Percentiles rank a stretch among this genome's conserved stretches.
phyloP scores from a whole-genome alignment of 768 basidiomycete genomes.

The Mrakia blollopis region DNA sequence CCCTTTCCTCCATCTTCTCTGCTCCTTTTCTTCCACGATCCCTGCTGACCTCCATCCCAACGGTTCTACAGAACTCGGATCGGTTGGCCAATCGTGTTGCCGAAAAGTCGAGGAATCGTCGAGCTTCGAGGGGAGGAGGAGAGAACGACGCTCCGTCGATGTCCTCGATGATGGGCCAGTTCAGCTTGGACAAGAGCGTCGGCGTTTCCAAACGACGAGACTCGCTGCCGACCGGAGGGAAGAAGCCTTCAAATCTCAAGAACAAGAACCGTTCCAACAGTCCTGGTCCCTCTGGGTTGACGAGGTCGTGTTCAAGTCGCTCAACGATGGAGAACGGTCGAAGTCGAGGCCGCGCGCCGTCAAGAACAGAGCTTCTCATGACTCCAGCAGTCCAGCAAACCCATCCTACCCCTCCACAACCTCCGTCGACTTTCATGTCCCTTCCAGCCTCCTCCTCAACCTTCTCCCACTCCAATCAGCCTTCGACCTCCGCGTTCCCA shows the following conservation, averaged over 20 bases:
- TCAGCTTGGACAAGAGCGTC: not conserved
- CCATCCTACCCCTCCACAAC: not conserved
- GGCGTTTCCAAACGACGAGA: not conserved
- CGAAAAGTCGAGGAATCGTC: conserved; percentile 9
- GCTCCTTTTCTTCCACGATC: too few relatives aligned
- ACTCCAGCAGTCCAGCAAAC: not conserved
- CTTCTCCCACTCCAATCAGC: too few relatives aligned
- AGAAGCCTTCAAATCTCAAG: not conserved
- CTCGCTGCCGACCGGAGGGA: not conserved
- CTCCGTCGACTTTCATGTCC: too few relatives aligned
- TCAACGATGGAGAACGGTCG: not conserved
- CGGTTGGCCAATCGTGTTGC: conserved; percentile 4
- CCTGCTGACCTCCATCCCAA: not conserved
- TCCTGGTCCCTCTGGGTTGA: not conserved
- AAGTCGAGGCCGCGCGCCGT: not conserved
- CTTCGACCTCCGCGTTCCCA: too few relatives aligned
- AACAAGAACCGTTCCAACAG: not conserved
- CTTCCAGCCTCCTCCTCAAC: too few relatives aligned
- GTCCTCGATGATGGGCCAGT: not conserved
- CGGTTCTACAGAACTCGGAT: not conserved
- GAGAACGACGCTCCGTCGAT: not conserved
- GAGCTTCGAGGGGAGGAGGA: not conserved
- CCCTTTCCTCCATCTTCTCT: not conserved
- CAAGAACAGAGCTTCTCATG: not conserved
- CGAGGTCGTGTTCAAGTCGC: not conserved